Conservation (phyloP, 2,329 filamentous ascomycete species). For the Apiospora aurea region DNA sequence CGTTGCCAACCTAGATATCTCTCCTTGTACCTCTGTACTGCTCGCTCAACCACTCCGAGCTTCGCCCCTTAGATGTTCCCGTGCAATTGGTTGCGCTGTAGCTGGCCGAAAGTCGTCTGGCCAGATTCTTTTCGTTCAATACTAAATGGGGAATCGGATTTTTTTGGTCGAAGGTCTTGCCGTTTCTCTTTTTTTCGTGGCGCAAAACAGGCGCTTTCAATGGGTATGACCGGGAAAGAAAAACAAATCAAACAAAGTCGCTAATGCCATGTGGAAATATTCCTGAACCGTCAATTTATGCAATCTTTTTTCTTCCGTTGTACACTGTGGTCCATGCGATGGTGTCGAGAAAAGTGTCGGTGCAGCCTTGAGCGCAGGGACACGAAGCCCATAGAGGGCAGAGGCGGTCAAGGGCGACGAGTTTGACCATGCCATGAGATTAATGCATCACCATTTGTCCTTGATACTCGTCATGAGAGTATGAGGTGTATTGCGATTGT, state of each 20-base stretch:
- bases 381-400: constrained; percentile 28
- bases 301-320: constrained; percentile 53
- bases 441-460: constrained; percentile 28
- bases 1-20: neutral
- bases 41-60: neutral
- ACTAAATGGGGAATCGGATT: constrained; percentile 38
- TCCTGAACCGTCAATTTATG: constrained; percentile 51
- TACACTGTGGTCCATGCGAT: constrained; percentile 46
- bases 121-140: constrained; percentile 10
- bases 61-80: neutral
- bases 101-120: constrained; percentile 18
- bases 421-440: constrained; percentile 15
- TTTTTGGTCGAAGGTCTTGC: constrained; percentile 35
- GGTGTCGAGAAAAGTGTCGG: constrained; percentile 29
- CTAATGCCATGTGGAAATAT: constrained; percentile 56
- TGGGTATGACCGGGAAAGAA: constrained; percentile 45
- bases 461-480: constrained; percentile 52
- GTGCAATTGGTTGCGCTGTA: constrained; percentile 5
- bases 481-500: constrained; percentile 51
- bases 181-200: constrained; percentile 37
- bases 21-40: neutral
- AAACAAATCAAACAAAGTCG: constrained; percentile 49
- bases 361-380: neutral
- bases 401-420: constrained; percentile 23
- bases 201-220: constrained; percentile 37